phyloP scores from a whole-genome alignment of 441 rosid species.

The Erysimum pusillum region DNA sequence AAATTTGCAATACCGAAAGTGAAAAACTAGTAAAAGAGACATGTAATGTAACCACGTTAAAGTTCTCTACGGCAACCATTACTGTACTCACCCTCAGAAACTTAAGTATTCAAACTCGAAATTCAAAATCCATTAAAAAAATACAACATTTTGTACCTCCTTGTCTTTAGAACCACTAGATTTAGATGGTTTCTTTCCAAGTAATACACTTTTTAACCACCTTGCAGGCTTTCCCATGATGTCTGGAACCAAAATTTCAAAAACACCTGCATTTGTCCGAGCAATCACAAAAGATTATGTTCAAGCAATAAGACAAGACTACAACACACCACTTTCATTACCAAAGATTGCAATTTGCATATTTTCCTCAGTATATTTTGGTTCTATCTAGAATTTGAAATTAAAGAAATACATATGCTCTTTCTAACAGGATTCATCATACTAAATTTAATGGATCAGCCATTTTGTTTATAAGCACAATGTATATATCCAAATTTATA shows the following conservation, averaged over 20 bases:
- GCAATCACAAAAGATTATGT: conserved; percentile 44
- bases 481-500: conserved; percentile 18
- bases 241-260: conserved; percentile 18
- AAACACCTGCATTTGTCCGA: conserved; percentile 35
- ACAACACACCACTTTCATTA: conserved; percentile 1
- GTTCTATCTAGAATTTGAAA: not conserved
- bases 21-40: not conserved
- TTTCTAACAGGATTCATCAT: conserved; percentile 3
- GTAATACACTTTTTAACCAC: conserved; percentile 81
- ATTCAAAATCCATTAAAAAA: not conserved
- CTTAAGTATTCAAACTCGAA: not conserved
- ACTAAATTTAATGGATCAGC: conserved; percentile 21
- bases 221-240: conserved; percentile 85
- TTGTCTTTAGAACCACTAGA: conserved; percentile 59
- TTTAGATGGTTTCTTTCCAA: conserved; percentile 88
- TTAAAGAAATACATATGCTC: not conserved
- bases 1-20: not conserved
- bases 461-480: not conserved
- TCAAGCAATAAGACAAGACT: conserved; percentile 6
- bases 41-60: conserved; percentile 6
- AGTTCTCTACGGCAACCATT: not conserved
- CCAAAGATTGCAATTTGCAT: conserved; percentile 13
- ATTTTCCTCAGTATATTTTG: not conserved
- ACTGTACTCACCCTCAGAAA: not conserved
- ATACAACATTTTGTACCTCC: conserved; percentile 59